These are phyloP conservation scores for Aspergillus oerlinghausenensis DNA, from an alignment of 2,329 filamentous ascomycete species.

Conservation along the genomic window DNA sequence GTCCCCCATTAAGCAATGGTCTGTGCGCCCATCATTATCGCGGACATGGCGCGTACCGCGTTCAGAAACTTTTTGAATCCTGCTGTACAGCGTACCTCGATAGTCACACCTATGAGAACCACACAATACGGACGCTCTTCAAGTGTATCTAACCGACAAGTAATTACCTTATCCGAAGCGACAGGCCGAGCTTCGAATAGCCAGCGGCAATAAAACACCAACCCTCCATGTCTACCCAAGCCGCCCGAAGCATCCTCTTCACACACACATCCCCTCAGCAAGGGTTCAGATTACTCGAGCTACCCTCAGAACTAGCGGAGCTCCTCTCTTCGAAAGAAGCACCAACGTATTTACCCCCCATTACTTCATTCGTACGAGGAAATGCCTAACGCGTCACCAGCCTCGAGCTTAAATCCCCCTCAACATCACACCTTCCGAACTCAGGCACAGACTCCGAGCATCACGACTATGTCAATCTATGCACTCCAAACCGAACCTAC, in stretches of 20 bases:
- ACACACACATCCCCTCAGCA: slow-evolving; percentile 44
- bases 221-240: slow-evolving; percentile 36
- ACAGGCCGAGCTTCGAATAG: neutral
- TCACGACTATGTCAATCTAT: slow-evolving; percentile 51
- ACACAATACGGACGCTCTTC: neutral
- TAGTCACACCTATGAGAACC: neutral
- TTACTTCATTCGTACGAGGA: neutral
- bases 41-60: slow-evolving; percentile 16
- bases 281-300: slow-evolving; percentile 56
- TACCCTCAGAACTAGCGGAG: slow-evolving; percentile 54
- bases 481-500: slow-evolving; percentile 54
- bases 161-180: neutral
- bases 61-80: slow-evolving; percentile 7
- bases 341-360: slow-evolving; percentile 25
- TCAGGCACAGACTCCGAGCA: slow-evolving; percentile 21
- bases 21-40: slow-evolving; percentile 21
- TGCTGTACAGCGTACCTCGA: neutral
- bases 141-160: neutral
- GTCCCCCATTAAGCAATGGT: slow-evolving; percentile 27
- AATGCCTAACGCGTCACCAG: slow-evolving; percentile 19
- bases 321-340: slow-evolving; percentile 47
- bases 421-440: slow-evolving; percentile 12
- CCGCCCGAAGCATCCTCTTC: slow-evolving; percentile 34
- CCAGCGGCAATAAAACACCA: neutral
- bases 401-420: slow-evolving; percentile 42